Percentiles rank a stretch among this genome's conserved stretches.
Evolutionary conservation across 2,329 filamentous ascomycete species (phyloP).

Genomic region (Nothomitra cinnamomea): DNA sequence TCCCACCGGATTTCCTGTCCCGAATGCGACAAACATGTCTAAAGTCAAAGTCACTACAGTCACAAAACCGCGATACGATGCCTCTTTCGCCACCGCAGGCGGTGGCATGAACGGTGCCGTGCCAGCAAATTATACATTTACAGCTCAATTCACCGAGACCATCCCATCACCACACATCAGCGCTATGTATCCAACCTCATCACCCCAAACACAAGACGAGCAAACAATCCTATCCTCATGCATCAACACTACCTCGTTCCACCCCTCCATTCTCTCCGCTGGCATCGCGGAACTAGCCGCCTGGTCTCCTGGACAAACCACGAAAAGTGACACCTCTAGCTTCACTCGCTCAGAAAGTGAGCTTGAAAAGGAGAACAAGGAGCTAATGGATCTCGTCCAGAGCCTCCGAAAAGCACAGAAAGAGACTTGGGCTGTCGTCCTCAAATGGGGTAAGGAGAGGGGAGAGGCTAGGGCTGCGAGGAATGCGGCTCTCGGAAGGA

Average conservation of each 20-base stretch:
- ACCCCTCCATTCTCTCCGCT: background rate
- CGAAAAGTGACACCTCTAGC: too few relatives aligned
- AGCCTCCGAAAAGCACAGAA: background rate
- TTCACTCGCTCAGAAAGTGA: background rate
- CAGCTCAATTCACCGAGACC: conserved; percentile 39
- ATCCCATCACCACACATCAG: background rate
- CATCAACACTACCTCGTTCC: background rate
- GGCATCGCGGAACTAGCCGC: conserved; percentile 1
- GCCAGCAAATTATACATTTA: conserved; percentile 45
- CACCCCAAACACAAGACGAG: background rate
- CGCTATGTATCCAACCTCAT: background rate
- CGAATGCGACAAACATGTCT: conserved; percentile 14
- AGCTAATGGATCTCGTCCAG: background rate
- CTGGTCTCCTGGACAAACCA: background rate
- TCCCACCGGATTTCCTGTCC: conserved; percentile 31
- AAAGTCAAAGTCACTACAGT: conserved; percentile 41
- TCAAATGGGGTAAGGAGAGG: background rate
- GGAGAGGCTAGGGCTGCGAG: background rate
- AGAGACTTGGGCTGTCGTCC: background rate
- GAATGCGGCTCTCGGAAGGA: too few relatives aligned
- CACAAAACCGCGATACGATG: conserved; percentile 62
- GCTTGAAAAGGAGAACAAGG: background rate
- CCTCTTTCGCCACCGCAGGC: conserved; percentile 19
- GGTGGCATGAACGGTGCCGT: conserved; percentile 20
- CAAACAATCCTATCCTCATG: background rate